These are phyloP conservation scores for Kodamaea neixiangensis DNA, from an alignment of 805 yeast genomes.

Conservation along the genomic window DNA sequence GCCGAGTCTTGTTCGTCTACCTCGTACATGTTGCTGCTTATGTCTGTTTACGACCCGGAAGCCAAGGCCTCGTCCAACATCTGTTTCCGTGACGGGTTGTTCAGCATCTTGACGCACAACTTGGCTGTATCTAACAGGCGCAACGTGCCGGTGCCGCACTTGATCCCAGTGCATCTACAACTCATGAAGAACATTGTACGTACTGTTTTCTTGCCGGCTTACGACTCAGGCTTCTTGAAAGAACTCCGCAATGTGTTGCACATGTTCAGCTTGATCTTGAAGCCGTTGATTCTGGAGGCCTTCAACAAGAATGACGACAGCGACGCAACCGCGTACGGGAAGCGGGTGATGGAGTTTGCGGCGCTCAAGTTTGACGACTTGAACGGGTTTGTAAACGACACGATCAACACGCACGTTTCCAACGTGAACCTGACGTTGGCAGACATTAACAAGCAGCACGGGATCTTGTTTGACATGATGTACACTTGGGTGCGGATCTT, in stretches of 20 bases:
- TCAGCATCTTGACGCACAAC: constrained; percentile 34
- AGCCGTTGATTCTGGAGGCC: background rate
- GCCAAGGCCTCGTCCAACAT: constrained; percentile 37
- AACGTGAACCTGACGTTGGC: constrained; percentile 22
- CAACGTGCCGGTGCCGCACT: constrained; percentile 12
- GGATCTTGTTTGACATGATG: constrained; percentile 34
- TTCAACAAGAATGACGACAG: background rate
- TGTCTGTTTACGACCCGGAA: constrained; percentile 46
- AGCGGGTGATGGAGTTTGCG: background rate
- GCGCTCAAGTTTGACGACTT: constrained; percentile 25
- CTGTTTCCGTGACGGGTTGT: constrained; percentile 44
- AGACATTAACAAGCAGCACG: constrained; percentile 33
- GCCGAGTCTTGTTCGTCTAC: constrained; percentile 35
- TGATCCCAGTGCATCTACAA: constrained; percentile 34
- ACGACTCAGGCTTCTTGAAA: constrained; percentile 30
- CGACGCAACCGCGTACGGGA: background rate
- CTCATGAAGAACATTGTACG: constrained; percentile 37
- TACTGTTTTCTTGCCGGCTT: constrained; percentile 38
- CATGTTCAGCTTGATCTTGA: constrained; percentile 23
- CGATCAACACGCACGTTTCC: constrained; percentile 31
- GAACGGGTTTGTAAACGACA: constrained; percentile 22
- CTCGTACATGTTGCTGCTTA: constrained; percentile 38
- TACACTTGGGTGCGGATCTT: constrained; percentile 36
- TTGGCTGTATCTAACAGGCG: constrained; percentile 17
- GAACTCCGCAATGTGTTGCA: constrained; percentile 29